phyloP scores from a whole-genome alignment of 768 basidiomycete genomes.

The Tylopilus rubrobrunneus region DNA sequence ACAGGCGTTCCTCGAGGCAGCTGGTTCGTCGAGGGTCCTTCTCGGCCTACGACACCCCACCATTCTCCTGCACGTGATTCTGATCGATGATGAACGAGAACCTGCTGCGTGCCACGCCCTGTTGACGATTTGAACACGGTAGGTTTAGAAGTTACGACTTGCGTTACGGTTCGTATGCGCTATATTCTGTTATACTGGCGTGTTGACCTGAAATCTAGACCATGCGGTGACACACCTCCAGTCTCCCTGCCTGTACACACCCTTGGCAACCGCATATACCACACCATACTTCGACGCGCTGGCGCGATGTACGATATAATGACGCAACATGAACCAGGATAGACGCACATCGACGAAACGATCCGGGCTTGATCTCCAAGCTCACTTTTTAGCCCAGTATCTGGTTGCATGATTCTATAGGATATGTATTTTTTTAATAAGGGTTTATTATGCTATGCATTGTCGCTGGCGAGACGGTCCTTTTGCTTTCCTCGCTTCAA shows the following conservation, averaged over 20 bases:
- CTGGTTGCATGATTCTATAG: neutral
- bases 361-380: neutral
- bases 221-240: neutral
- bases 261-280: neutral
- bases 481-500: neutral
- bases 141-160: neutral
- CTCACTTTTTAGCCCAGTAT: neutral
- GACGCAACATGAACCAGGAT: neutral
- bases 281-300: conserved; percentile 8
- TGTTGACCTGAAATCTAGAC: conserved; percentile 1
- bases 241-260: neutral
- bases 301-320: conserved; percentile 24
- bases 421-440: conserved; percentile 1
- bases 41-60: neutral
- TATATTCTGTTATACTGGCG: neutral
- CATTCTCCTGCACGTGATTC: conserved; percentile 1
- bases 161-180: conserved; percentile 11
- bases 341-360: neutral
- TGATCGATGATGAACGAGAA: neutral
- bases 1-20: conserved; percentile 4
- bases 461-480: conserved; percentile 5
- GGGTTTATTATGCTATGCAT: neutral
- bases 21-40: conserved; percentile 5
- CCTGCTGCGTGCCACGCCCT: neutral
- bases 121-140: neutral